phyloP scores from a whole-genome alignment of 805 yeast species.

The Hanseniaspora jakobsenii region DNA sequence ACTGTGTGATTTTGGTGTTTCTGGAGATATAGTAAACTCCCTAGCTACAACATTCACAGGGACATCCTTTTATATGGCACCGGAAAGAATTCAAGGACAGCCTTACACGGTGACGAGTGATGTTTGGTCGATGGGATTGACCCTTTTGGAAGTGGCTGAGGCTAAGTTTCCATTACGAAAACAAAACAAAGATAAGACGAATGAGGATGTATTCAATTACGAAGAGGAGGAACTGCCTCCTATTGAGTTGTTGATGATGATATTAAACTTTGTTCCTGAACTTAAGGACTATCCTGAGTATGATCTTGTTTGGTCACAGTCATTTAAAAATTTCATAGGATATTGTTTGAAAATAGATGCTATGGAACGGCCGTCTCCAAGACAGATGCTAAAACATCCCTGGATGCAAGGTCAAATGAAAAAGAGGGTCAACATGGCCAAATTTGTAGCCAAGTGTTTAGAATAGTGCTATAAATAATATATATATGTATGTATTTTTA shows the following conservation, averaged over 20 bases:
- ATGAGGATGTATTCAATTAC: slow-evolving; percentile 16
- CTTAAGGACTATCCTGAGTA: slow-evolving; percentile 64
- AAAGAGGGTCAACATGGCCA: slow-evolving; percentile 71
- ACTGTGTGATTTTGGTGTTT: slow-evolving; percentile 93
- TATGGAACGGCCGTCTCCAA: slow-evolving; percentile 73
- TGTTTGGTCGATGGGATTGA: slow-evolving; percentile 91
- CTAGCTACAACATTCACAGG: slow-evolving; percentile 95
- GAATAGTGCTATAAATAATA: slow-evolving; percentile 20
- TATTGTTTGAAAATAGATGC: slow-evolving; percentile 75
- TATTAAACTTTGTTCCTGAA: slow-evolving; percentile 70
- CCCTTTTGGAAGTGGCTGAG: slow-evolving; percentile 82
- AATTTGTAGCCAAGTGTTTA: slow-evolving; percentile 70
- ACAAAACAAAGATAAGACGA: slow-evolving; percentile 32
- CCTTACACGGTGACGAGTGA: slow-evolving; percentile 92
- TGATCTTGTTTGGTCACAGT: slow-evolving; percentile 66
- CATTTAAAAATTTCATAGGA: slow-evolving; percentile 70
- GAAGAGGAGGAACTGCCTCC: slow-evolving; percentile 43
- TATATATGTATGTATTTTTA: not conserved
- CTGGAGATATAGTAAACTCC: slow-evolving; percentile 92
- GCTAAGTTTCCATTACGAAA: slow-evolving; percentile 75
- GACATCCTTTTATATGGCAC: slow-evolving; percentile 97
- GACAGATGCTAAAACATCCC: slow-evolving; percentile 87
- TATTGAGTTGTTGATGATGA: slow-evolving; percentile 70
- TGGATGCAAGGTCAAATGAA: slow-evolving; percentile 75
- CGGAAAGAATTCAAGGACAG: slow-evolving; percentile 90